Percentiles rank a stretch among this genome's conserved stretches.
Conservation (phyloP, 495 filamentous ascomycete genomes). For the Lasiosphaeriaceae sp. region DNA sequence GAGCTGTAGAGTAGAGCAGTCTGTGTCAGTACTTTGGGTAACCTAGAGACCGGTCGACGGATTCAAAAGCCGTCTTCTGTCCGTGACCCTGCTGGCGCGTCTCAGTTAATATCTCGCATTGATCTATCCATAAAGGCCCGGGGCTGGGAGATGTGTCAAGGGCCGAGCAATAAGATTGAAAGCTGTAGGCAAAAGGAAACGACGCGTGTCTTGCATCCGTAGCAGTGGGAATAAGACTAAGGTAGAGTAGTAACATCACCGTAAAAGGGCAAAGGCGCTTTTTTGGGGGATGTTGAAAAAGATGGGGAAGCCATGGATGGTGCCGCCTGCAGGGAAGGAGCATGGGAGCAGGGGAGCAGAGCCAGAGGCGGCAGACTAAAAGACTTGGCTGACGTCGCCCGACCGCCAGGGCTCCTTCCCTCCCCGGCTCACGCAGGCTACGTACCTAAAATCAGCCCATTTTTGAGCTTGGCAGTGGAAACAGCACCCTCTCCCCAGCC, state of each 20-base stretch:
- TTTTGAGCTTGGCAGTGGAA: background rate
- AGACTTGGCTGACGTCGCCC: conserved; percentile 20
- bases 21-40: too few relatives aligned
- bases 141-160: too few relatives aligned
- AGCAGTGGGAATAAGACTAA: background rate
- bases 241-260: background rate
- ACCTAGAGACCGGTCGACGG: too few relatives aligned
- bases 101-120: too few relatives aligned
- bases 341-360: conserved; percentile 6
- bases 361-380: conserved; percentile 8
- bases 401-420: background rate
- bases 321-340: conserved; percentile 5
- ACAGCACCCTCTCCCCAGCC: background rate
- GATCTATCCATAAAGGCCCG: too few relatives aligned
- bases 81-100: too few relatives aligned
- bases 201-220: background rate
- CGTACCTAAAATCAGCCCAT: conserved; percentile 23
- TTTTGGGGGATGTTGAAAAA: conserved; percentile 15
- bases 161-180: too few relatives aligned
- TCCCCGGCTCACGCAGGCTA: background rate
- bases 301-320: conserved; percentile 10
- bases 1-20: too few relatives aligned
- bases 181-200: background rate
- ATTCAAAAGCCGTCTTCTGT: too few relatives aligned
- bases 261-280: background rate